These are phyloP conservation scores for Pistacia vera DNA, from an alignment of 345 rosid genomes.

Conservation along the genomic window DNA sequence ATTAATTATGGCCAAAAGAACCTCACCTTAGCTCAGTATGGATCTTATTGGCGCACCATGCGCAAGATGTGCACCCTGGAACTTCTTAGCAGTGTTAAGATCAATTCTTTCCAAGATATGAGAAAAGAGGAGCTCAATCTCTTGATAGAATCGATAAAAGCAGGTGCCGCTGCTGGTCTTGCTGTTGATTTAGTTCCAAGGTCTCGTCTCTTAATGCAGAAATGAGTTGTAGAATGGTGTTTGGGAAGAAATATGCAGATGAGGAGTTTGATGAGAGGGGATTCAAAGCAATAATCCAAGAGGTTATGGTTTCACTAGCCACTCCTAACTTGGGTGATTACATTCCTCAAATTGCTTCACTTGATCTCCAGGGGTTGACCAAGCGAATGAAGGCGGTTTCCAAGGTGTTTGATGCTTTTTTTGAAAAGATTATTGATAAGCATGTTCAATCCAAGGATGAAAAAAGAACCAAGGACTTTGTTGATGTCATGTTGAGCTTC, in stretches of 20 bases:
- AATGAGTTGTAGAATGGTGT: slow-evolving; percentile 45
- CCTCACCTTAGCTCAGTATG: slow-evolving; percentile 21
- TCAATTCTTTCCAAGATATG: slow-evolving; percentile 27
- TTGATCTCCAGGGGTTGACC: slow-evolving; percentile 40
- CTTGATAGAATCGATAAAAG: slow-evolving; percentile 16
- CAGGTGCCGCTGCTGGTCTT: neutral
- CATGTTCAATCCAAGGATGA: slow-evolving; percentile 23
- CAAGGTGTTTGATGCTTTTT: slow-evolving; percentile 33
- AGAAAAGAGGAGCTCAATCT: slow-evolving; percentile 36
- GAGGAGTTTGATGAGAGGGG: slow-evolving; percentile 29
- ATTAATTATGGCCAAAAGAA: slow-evolving; percentile 21
- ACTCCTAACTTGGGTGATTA: slow-evolving; percentile 35
- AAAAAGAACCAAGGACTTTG: slow-evolving; percentile 27
- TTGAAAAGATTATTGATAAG: slow-evolving; percentile 34
- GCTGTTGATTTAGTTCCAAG: slow-evolving; percentile 28
- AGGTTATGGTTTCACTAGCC: no score
- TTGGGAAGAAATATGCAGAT: slow-evolving; percentile 43
- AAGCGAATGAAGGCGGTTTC: slow-evolving; percentile 35
- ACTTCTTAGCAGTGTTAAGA: slow-evolving; percentile 30
- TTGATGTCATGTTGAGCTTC: slow-evolving; percentile 33
- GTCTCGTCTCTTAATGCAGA: slow-evolving; percentile 25
- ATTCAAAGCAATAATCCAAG: slow-evolving; percentile 26
- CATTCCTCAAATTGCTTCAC: slow-evolving; percentile 24
- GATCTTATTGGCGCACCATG: slow-evolving; percentile 37
- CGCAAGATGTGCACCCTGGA: slow-evolving; percentile 41